A percentile compares a stretch with the other conserved stretches of the same genome.
Evolutionary conservation across 1,284 basidiomycete genomes (phyloP).

Genomic region (Austroboletus niveus): DNA sequence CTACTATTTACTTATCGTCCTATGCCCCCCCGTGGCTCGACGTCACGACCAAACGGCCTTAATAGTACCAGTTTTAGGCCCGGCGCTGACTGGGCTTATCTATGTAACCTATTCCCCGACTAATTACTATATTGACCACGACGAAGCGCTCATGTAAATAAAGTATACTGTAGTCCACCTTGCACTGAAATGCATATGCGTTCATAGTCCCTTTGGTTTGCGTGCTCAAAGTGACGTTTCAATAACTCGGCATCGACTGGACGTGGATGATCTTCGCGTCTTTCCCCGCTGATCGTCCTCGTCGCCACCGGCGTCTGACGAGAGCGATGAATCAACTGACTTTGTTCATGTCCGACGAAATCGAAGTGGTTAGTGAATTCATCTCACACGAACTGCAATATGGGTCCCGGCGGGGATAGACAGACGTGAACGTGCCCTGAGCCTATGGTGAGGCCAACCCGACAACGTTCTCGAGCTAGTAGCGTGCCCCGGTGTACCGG

Average conservation of each 20-base stretch:
- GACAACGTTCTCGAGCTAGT: too few species aligned
- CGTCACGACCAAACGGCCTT: slow-evolving; percentile 4
- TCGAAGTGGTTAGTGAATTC: neutral
- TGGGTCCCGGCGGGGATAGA: too few species aligned
- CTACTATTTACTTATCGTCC: slow-evolving; percentile 11
- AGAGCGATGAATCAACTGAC: slow-evolving; percentile 6
- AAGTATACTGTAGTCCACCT: slow-evolving; percentile 1
- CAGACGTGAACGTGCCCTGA: too few species aligned
- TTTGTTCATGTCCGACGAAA: slow-evolving; percentile 24
- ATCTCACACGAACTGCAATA: neutral
- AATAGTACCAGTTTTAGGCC: slow-evolving; percentile 13
- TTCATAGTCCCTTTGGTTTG: neutral
- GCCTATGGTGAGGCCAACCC: too few species aligned
- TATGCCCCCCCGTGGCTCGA: slow-evolving; percentile 8
- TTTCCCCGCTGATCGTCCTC: slow-evolving; percentile 21
- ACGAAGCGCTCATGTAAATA: slow-evolving; percentile 23
- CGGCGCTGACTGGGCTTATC: slow-evolving; percentile 20
- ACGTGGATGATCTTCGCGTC: slow-evolving; percentile 14
- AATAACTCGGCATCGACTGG: neutral
- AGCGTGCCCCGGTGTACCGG: too few species aligned
- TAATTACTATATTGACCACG: slow-evolving; percentile 10
- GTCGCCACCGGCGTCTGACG: slow-evolving; percentile 3
- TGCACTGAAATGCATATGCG: neutral
- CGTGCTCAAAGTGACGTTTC: too few species aligned
- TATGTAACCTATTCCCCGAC: slow-evolving; percentile 24